These are phyloP conservation scores for Polychaeton citri DNA, from an alignment of 2,329 filamentous ascomycete genomes.

Conservation along the genomic window DNA sequence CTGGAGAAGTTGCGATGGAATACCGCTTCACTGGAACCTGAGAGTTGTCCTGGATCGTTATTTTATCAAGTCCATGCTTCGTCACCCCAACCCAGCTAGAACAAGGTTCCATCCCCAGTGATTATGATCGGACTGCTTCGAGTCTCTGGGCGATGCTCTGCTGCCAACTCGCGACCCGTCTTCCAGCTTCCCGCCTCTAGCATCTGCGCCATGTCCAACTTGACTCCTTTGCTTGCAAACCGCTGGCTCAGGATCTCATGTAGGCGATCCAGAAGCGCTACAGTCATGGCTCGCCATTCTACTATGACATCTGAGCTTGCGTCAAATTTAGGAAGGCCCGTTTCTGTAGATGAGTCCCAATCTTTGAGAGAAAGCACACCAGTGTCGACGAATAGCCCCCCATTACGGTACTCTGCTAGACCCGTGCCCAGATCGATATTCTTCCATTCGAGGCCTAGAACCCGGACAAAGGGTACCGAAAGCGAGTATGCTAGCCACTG, in stretches of 20 bases:
- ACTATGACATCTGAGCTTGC: constrained; percentile 59
- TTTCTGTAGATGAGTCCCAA: constrained; percentile 47
- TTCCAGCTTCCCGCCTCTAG: constrained; percentile 95
- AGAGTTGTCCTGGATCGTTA: too few species aligned
- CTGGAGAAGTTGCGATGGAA: too few species aligned
- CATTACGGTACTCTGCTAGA: constrained; percentile 80
- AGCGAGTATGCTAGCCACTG: constrained; percentile 85
- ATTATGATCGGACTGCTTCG: constrained; percentile 27
- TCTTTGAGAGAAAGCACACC: constrained; percentile 42
- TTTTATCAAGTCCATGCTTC: too few species aligned
- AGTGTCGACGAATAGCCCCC: constrained; percentile 61
- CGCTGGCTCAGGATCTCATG: constrained; percentile 50
- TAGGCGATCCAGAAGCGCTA: constrained; percentile 55
- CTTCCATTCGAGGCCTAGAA: constrained; percentile 39
- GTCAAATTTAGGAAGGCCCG: constrained; percentile 55
- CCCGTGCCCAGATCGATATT: constrained; percentile 56
- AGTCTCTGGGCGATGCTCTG: constrained; percentile 19
- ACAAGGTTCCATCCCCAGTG: constrained; percentile 27
- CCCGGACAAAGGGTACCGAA: constrained; percentile 53
- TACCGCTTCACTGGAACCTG: too few species aligned
- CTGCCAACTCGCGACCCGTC: constrained; percentile 43
- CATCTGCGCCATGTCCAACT: constrained; percentile 64
- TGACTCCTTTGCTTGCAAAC: constrained; percentile 51
- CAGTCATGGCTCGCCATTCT: constrained; percentile 59
- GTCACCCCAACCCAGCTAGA: constrained; percentile 14